phyloP scores from a whole-genome alignment of 2,329 filamentous ascomycete genomes.

The Penicillium griseofulvum region DNA sequence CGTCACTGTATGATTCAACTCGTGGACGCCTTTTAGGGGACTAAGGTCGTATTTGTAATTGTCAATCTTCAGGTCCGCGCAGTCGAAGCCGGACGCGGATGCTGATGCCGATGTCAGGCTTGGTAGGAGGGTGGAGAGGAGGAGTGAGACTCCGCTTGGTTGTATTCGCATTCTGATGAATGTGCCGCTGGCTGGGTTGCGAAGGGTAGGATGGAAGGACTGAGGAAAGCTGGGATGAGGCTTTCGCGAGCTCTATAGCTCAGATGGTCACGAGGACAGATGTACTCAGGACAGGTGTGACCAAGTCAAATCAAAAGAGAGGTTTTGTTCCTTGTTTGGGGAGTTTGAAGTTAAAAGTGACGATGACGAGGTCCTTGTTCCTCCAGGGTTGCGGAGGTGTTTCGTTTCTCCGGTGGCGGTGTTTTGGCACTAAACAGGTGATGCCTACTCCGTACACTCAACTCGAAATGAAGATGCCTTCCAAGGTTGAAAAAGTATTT shows the following conservation, averaged over 20 bases:
- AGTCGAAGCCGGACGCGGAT: slow-evolving; percentile 38
- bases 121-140: slow-evolving; percentile 29
- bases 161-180: slow-evolving; percentile 35
- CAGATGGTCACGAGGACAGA: slow-evolving; percentile 2
- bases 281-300: slow-evolving; percentile 1
- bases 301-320: background rate
- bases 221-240: slow-evolving; percentile 5
- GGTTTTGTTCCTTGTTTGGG: background rate
- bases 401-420: slow-evolving; percentile 30
- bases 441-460: background rate
- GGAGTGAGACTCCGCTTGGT: slow-evolving; percentile 21
- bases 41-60: slow-evolving; percentile 42
- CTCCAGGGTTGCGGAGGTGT: slow-evolving; percentile 24
- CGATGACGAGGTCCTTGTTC: slow-evolving; percentile 11
- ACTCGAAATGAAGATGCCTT: background rate
- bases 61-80: slow-evolving; percentile 35
- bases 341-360: slow-evolving; percentile 9
- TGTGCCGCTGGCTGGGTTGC: background rate
- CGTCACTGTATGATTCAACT: slow-evolving; percentile 31
- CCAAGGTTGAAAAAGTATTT: too few relatives aligned
- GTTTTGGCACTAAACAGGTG: slow-evolving; percentile 2
- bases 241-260: slow-evolving; percentile 9
- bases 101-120: slow-evolving; percentile 15
- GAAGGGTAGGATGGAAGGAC: background rate
- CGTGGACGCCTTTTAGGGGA: slow-evolving; percentile 39